Conservation (phyloP, 805 yeast genomes). For the Yarrowia hollandica region DNA sequence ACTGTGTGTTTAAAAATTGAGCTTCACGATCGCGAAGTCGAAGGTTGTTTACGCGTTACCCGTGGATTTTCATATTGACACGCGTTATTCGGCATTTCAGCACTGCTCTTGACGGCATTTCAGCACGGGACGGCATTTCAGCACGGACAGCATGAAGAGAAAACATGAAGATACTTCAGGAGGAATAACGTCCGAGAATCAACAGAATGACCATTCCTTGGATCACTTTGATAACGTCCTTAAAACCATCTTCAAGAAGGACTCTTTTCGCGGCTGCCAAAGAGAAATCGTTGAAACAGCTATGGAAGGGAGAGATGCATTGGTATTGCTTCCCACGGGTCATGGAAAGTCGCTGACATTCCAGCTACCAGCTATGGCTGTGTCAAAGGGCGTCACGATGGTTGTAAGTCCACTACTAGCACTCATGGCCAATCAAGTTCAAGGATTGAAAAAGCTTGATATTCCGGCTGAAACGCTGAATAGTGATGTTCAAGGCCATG, state of each 20-base stretch:
- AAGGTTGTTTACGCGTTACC: too few species aligned
- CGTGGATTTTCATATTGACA: too few species aligned
- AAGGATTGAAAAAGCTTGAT: conserved; percentile 62
- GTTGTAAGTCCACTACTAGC: conserved; percentile 93
- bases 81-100: neutral
- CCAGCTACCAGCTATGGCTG: conserved; percentile 85
- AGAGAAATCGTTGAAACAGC: conserved; percentile 35
- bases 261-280: conserved; percentile 37
- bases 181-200: too few species aligned
- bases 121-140: too few species aligned
- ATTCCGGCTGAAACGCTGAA: conserved; percentile 85
- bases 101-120: too few species aligned
- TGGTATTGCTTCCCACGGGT: conserved; percentile 96
- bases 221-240: neutral
- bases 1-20: too few species aligned
- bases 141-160: conserved; percentile 3
- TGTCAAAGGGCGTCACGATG: conserved; percentile 65
- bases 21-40: too few species aligned
- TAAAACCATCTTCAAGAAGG: conserved; percentile 32
- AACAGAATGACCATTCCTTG: neutral
- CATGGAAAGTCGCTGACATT: conserved; percentile 96
- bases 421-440: conserved; percentile 94
- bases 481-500: conserved; percentile 66
- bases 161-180: neutral
- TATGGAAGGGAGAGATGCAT: conserved; percentile 68